A percentile compares a stretch with the other conserved stretches of the same genome.
These are phyloP conservation scores for Mimosa bimucronata DNA, from an alignment of 306 rosid genomes.

Conservation along the genomic window DNA sequence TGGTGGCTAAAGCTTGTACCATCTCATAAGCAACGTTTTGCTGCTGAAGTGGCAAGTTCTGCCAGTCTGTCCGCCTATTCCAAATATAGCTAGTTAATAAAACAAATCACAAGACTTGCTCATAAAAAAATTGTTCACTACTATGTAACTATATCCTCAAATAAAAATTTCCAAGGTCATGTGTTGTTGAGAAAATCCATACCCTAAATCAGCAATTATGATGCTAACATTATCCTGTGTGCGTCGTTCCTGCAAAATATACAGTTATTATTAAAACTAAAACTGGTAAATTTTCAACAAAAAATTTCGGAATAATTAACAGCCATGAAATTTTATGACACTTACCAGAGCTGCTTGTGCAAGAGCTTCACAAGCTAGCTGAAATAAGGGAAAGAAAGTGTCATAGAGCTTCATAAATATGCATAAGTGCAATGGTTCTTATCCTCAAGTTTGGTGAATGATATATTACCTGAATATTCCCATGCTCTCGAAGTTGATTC, in stretches of 20 bases:
- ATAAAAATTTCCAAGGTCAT: background rate
- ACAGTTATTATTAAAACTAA: slow-evolving; percentile 14
- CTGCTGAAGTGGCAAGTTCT: slow-evolving; percentile 8
- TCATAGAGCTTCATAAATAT: slow-evolving; percentile 22
- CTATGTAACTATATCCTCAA: no score
- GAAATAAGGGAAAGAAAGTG: slow-evolving; percentile 43
- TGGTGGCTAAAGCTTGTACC: slow-evolving; percentile 54
- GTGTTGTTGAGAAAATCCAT: slow-evolving; percentile 31
- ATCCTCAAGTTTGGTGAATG: slow-evolving; percentile 4
- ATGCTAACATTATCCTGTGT: slow-evolving; percentile 97
- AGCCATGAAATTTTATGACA: slow-evolving; percentile 38
- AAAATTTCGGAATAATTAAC: slow-evolving; percentile 11
- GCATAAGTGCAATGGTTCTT: background rate
- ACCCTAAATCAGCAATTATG: slow-evolving; percentile 93
- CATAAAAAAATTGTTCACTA: no score
- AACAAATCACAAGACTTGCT: background rate
- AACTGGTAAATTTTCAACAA: background rate
- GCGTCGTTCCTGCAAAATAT: slow-evolving; percentile 61
- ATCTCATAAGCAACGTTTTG: slow-evolving; percentile 1
- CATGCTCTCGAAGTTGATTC: slow-evolving; percentile 76
- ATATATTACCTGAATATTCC: slow-evolving; percentile 82
- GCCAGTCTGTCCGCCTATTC: slow-evolving; percentile 31
- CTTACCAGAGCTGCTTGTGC: slow-evolving; percentile 90
- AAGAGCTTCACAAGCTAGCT: slow-evolving; percentile 90
- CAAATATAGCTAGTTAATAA: slow-evolving; percentile 14